phyloP scores from a whole-genome alignment of 1,284 basidiomycete species.

The Phylloboletellus chloephorus region DNA sequence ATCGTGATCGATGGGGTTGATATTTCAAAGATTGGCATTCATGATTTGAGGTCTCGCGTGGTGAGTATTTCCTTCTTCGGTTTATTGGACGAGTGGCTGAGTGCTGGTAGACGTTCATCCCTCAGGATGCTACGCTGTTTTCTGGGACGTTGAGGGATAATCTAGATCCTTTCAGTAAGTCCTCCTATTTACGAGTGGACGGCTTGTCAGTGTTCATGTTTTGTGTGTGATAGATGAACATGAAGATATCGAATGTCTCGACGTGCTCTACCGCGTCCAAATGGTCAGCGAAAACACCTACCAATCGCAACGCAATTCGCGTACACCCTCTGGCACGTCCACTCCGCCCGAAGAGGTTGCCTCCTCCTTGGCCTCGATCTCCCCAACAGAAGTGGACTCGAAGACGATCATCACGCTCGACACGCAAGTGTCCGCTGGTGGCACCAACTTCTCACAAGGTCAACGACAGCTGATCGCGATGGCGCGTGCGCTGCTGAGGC shows the following conservation, averaged over 20 bases:
- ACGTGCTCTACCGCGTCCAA: constrained; percentile 43
- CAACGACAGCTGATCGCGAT: constrained; percentile 68
- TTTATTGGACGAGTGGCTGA: constrained; percentile 6
- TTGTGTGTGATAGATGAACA: constrained; percentile 55
- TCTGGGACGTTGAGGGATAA: constrained; percentile 84
- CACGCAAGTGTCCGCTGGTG: constrained; percentile 57
- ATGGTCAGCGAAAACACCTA: constrained; percentile 48
- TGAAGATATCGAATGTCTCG: constrained; percentile 71
- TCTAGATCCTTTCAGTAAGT: constrained; percentile 73
- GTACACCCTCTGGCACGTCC: constrained; percentile 14
- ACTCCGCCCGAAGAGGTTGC: constrained; percentile 16
- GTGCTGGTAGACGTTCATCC: constrained; percentile 65
- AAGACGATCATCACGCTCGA: constrained; percentile 48
- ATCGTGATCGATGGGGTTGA: constrained; percentile 89
- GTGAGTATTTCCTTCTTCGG: constrained; percentile 35
- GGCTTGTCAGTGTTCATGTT: background rate
- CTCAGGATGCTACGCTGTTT: constrained; percentile 81
- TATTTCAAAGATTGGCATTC: constrained; percentile 80
- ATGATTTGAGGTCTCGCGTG: constrained; percentile 74
- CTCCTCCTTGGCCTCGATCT: constrained; percentile 12
- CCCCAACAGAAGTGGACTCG: constrained; percentile 30
- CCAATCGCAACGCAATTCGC: constrained; percentile 39
- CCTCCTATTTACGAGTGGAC: constrained; percentile 1
- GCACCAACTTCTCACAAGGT: constrained; percentile 68
- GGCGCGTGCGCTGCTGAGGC: constrained; percentile 58